A percentile compares a stretch with the other conserved stretches of the same genome.
Conservation (phyloP, 2,329 filamentous ascomycete genomes). For the Pyrenophora tritici-repentis region DNA sequence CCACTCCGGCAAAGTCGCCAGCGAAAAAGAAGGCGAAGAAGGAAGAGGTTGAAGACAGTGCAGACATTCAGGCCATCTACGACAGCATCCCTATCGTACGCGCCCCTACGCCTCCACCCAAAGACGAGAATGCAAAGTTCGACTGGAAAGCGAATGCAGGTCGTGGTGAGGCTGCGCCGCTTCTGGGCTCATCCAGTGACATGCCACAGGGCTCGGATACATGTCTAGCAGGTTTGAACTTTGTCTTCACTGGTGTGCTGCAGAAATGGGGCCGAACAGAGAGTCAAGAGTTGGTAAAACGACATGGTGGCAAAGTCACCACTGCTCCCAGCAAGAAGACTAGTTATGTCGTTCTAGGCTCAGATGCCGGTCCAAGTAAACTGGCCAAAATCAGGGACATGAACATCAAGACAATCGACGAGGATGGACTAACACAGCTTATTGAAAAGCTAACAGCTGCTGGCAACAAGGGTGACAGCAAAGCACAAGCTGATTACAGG, state of each 20-base stretch:
- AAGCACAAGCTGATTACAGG: constrained; percentile 82
- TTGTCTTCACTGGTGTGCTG: constrained; percentile 93
- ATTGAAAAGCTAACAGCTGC: constrained; percentile 81
- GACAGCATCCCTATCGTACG: constrained; percentile 83
- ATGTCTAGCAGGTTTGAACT: constrained; percentile 84
- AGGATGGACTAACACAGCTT: constrained; percentile 86
- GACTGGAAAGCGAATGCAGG: constrained; percentile 68
- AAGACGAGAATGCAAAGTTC: constrained; percentile 72
- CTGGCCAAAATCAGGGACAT: constrained; percentile 80
- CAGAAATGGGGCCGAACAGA: constrained; percentile 82
- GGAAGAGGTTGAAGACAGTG: constrained; percentile 67
- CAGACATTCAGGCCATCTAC: constrained; percentile 79
- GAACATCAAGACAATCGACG: constrained; percentile 89
- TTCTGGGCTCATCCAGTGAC: constrained; percentile 65
- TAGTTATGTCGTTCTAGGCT: constrained; percentile 87
- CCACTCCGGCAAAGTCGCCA: constrained; percentile 54
- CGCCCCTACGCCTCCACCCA: constrained; percentile 80
- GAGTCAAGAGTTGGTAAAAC: constrained; percentile 83
- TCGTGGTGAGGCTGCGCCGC: constrained; percentile 66
- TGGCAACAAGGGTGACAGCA: constrained; percentile 73
- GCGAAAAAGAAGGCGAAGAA: constrained; percentile 68
- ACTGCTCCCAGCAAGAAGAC: constrained; percentile 88
- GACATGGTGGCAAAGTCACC: constrained; percentile 91
- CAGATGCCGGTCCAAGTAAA: constrained; percentile 92
- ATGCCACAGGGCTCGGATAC: constrained; percentile 84